Evolutionary conservation across 2,329 filamentous ascomycete species (phyloP).

Genomic region (Celoporthe dispersa): DNA sequence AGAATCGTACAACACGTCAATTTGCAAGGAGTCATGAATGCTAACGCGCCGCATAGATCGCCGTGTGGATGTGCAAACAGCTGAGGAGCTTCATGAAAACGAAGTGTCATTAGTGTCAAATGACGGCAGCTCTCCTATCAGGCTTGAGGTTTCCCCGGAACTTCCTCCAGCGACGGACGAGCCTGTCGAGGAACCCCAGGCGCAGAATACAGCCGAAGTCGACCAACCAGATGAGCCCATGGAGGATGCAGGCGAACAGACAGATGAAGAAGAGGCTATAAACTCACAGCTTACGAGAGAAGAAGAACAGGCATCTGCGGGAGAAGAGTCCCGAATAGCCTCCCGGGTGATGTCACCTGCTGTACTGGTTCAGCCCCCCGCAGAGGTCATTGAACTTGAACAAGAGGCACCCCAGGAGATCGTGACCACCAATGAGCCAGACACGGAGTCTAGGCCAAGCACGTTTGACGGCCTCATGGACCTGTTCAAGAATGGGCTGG

Average conservation of each 20-base stretch:
- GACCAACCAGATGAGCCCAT: constrained; percentile 6
- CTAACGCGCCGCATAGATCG: constrained; percentile 12
- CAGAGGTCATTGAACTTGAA: constrained; percentile 14
- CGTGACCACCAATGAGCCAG: neutral
- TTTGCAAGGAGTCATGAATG: neutral
- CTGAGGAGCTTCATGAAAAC: constrained; percentile 3
- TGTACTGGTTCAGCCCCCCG: constrained; percentile 7
- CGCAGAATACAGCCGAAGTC: neutral
- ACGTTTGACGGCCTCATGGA: constrained; percentile 55
- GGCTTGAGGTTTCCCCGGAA: constrained; percentile 10
- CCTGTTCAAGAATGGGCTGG: constrained; percentile 60
- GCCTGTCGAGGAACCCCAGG: neutral
- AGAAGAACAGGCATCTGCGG: constrained; percentile 17
- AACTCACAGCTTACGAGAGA: constrained; percentile 29
- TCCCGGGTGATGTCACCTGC: constrained; percentile 5
- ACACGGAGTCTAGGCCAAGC: constrained; percentile 28
- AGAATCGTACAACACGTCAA: neutral
- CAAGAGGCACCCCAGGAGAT: constrained; percentile 1
- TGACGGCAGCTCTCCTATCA: neutral
- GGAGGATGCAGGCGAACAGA: neutral
- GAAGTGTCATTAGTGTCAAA: neutral
- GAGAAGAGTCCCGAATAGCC: constrained; percentile 10
- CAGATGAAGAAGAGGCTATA: constrained; percentile 26
- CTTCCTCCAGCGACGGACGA: neutral
- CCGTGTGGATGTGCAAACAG: constrained; percentile 3